These are phyloP conservation scores for Ceratocystis papillata DNA, from an alignment of 2,329 filamentous ascomycete genomes.

Conservation along the genomic window DNA sequence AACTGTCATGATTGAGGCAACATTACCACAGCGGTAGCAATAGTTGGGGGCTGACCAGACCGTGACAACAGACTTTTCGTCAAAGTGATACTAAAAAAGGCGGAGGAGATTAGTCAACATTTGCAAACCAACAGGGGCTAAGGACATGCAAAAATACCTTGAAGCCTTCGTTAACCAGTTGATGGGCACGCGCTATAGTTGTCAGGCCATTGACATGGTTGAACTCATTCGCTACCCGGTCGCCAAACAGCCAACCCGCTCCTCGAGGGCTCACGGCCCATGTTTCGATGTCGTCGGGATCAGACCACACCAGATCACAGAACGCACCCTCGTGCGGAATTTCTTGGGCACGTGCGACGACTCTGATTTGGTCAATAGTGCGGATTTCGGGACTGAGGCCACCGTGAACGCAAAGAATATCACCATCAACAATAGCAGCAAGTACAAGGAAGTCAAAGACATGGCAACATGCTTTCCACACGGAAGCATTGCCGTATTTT, in stretches of 20 bases:
- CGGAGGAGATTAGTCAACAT: too few species aligned
- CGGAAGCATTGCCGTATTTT: conserved; percentile 96
- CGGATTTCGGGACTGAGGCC: conserved; percentile 83
- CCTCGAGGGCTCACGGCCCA: conserved; percentile 91
- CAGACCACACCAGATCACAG: conserved; percentile 96
- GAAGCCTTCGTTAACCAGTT: conserved; percentile 95
- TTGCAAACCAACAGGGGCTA: not conserved
- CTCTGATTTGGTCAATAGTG: conserved; percentile 97
- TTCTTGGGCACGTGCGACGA: conserved; percentile 93
- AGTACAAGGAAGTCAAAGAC: conserved; percentile 98
- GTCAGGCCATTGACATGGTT: conserved; percentile 93
- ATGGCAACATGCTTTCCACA: conserved; percentile 99
- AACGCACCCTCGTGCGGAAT: conserved; percentile 98
- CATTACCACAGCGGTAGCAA: conserved; percentile 89
- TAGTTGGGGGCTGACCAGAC: conserved; percentile 98
- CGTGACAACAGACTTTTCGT: conserved; percentile 88
- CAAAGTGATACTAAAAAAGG: conserved; percentile 65
- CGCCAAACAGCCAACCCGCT: conserved; percentile 95
- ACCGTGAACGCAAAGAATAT: conserved; percentile 96
- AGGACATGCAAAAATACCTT: conserved; percentile 49
- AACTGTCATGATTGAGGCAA: conserved; percentile 93
- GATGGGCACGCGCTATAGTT: conserved; percentile 92
- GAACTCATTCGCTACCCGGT: conserved; percentile 95
- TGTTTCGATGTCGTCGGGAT: conserved; percentile 92
- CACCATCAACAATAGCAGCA: conserved; percentile 93